These are phyloP conservation scores for Sarocladium brachiariae DNA, from an alignment of 2,329 filamentous ascomycete genomes.

Conservation along the genomic window DNA sequence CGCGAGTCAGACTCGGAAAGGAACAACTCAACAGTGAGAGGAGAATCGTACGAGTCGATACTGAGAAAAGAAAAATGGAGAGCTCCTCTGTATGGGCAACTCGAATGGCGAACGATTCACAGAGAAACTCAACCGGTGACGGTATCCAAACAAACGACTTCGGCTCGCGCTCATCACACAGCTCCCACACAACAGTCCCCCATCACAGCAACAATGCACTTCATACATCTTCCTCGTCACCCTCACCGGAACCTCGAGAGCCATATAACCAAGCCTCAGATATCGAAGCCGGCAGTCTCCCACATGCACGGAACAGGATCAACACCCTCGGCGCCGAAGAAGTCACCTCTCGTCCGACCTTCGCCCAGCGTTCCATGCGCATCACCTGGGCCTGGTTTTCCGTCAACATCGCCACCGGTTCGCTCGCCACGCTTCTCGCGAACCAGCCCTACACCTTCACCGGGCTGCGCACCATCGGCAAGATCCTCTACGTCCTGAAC, in stretches of 20 bases:
- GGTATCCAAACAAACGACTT: background rate
- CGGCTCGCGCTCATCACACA: background rate
- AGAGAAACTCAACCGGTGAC: background rate
- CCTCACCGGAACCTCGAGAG: too few relatives aligned
- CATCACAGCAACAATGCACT: background rate
- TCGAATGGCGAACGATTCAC: background rate
- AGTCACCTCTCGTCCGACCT: background rate
- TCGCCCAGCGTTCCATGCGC: constrained; percentile 9
- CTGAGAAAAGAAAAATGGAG: too few relatives aligned
- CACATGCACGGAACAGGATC: background rate
- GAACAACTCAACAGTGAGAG: too few relatives aligned
- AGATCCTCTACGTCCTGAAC: constrained; percentile 40
- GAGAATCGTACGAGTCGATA: too few relatives aligned
- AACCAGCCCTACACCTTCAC: constrained; percentile 34
- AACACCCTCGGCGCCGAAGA: constrained; percentile 7
- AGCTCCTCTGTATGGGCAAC: too few relatives aligned
- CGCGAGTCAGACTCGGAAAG: too few relatives aligned
- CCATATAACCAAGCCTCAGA: background rate
- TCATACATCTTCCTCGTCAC: too few relatives aligned
- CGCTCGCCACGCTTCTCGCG: constrained; percentile 19
- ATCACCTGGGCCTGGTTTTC: constrained; percentile 22
- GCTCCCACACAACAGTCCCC: background rate
- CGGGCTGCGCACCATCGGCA: constrained; percentile 37
- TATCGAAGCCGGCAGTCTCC: background rate
- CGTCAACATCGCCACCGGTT: constrained; percentile 23